These are phyloP conservation scores for Wickerhamomyces silvicola DNA, from an alignment of 805 yeast genomes.

Conservation along the genomic window DNA sequence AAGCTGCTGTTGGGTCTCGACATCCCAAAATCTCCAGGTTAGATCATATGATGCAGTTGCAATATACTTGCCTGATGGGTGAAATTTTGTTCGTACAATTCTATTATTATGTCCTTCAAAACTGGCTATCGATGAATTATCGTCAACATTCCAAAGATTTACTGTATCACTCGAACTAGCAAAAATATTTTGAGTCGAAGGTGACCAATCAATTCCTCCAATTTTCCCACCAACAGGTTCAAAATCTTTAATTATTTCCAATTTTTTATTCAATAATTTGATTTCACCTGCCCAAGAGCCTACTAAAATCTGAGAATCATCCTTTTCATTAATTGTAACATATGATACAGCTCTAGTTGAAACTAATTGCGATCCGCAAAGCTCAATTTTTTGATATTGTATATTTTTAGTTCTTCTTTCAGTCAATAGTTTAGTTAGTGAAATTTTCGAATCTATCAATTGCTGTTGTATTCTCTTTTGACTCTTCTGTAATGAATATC, in stretches of 20 bases:
- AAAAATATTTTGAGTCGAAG: slow-evolving; percentile 23
- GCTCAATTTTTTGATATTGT: slow-evolving; percentile 29
- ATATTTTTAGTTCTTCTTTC: slow-evolving; percentile 38
- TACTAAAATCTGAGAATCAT: slow-evolving; percentile 39
- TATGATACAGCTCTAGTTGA: slow-evolving; percentile 65
- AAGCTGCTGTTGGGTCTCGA: slow-evolving; percentile 40
- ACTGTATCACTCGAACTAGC: slow-evolving; percentile 46
- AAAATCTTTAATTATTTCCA: slow-evolving; percentile 24
- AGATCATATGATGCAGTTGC: slow-evolving; percentile 75
- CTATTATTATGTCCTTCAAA: slow-evolving; percentile 46
- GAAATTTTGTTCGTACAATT: slow-evolving; percentile 54
- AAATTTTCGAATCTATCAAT: slow-evolving; percentile 22
- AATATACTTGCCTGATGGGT: slow-evolving; percentile 52
- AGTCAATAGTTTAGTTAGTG: slow-evolving; percentile 37
- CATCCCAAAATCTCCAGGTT: slow-evolving; percentile 89
- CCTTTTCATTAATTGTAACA: slow-evolving; percentile 37
- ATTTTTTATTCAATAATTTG: slow-evolving; percentile 38
- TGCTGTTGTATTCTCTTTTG: slow-evolving; percentile 33
- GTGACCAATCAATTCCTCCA: slow-evolving; percentile 65
- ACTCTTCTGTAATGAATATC: slow-evolving; percentile 44
- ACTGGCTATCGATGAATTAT: slow-evolving; percentile 6
- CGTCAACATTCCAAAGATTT: slow-evolving; percentile 26
- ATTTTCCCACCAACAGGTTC: slow-evolving; percentile 51
- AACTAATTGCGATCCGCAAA: slow-evolving; percentile 64
- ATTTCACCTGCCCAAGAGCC: slow-evolving; percentile 85